Evolutionary conservation across 306 rosid genomes (phyloP), one percentile per base, ranked within the genome.

Genomic region (Erythrophleum fordii): DNA sequence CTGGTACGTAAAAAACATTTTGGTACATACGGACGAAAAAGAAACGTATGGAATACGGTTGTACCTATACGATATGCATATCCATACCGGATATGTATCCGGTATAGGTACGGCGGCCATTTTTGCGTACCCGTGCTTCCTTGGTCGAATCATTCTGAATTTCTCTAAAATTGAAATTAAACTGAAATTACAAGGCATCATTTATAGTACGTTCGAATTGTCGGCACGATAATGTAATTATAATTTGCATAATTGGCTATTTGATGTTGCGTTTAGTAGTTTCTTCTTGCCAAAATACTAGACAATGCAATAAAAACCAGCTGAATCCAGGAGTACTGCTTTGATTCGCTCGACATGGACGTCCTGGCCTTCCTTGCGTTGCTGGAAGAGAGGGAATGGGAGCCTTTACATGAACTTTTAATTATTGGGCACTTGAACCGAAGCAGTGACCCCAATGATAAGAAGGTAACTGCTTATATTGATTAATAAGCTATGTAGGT

Each of bases 291-390:
- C 17, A 35, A 31, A 62, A 22, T 49, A 67, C 72, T 82, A 92
- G 10, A 73, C 58, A 77, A 80, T 82, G 68, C 84, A 71, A 79
- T 84, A 89, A 69, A 84, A 85, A 61, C 91, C 91, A 59, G 88
- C 92, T 39, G 90, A 88, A 67, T 89, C 91, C 89, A 89, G 53
- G 41, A 91, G 94, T 64, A 86, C 85, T 25, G 91, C 90, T 73
- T 91, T 91, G 11, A 93, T 88, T 62, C 88, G 87, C 81, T 91
- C 96, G 0, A 92, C 91, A 66, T 78, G 74, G 22, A 88, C 86
- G 31, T 90, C 88, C 69, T 87, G 88, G n/a, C 88, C 89, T 81
- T 90, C 93, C 84, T 80, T 83, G 82, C 89, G 79, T 88, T 89
- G 91, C 96, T 88, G 91, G 44, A 79, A 46, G 6, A 69, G 77